Base-by-base conservation (phyloP, 2,329 filamentous ascomycete species). In the Ophiostoma himal-ulmi region DNA sequence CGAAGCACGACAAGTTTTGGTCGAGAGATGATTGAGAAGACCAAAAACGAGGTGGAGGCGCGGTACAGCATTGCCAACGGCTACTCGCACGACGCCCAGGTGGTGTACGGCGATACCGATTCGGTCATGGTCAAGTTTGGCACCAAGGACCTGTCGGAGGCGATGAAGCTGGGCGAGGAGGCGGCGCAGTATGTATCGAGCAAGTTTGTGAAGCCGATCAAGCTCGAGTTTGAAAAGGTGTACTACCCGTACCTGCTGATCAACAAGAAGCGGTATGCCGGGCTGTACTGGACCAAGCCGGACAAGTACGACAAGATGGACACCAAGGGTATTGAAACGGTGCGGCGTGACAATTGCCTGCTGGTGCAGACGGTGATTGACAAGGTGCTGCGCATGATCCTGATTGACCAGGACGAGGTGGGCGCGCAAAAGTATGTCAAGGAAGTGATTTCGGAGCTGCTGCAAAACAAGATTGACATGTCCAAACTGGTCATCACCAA, bases 81-180 rank as follows among this genome's bases (percentile, higher is more conserved):
- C 22, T 99, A 98, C 80, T 88, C 87, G 1, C 93, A 98, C 78
- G 92, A 99, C 78, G 95, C 95, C 0, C 89, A 97, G 78, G 95
- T 99, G 81, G 96, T 99, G 73, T 99, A 99, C 75, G 95, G 95
- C 82, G 95, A 99, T 80, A 99, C 95, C 1, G 95, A 99, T 85
- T 99, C 95, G 10, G 95, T 99, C 82, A 99, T 99, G 95, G 94
- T 99, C 73, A 98, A 97, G 77, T 99, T 99, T 75, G 95, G 95
- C 62, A 94, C 93, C 11, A 89, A 88, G 60, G 93, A 97, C 74
- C 84, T 99, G 22, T 85, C 87, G 6, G 92, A 95, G 74, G 91
- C 93, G 30, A 99, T 99, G 95, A 93, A 91, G 77, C 83, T 99
- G 34, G 95, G 95, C n/a, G 87, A 97, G 77, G 94, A 99, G 79